A percentile compares a stretch with the other conserved stretches of the same genome.
These are phyloP conservation scores for Lonicera japonica DNA, from an alignment of 129 eudicot species.

Conservation along the genomic window DNA sequence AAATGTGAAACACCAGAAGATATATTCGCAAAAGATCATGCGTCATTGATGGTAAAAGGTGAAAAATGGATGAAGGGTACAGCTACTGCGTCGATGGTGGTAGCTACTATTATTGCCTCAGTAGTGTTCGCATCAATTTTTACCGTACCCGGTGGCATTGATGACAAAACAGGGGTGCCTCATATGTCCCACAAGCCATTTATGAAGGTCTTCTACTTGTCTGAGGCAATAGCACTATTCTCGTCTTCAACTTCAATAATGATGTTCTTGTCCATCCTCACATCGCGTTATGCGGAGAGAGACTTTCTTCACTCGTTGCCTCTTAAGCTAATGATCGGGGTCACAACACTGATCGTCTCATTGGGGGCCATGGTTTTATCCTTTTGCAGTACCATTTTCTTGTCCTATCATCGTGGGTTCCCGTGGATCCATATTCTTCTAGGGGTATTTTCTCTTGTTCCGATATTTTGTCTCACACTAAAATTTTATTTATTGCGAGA, in stretches of 20 bases:
- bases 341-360: conserved; percentile 6
- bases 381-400: conserved; percentile 5
- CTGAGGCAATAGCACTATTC: conserved; percentile 10
- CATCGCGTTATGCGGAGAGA: conserved; percentile 32
- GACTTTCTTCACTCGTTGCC: conserved; percentile 12
- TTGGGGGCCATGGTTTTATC: conserved; percentile 12
- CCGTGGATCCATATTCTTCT: conserved; percentile 1
- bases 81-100: conserved; percentile 25
- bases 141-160: conserved; percentile 25
- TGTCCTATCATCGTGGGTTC: neutral
- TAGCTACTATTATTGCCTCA: conserved; percentile 28
- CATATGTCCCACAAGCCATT: neutral
- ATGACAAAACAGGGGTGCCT: conserved; percentile 7
- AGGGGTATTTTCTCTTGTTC: conserved; percentile 5
- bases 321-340: conserved; percentile 5
- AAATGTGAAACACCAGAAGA: neutral
- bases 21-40: conserved; percentile 8
- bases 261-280: conserved; percentile 19
- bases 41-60: conserved; percentile 18
- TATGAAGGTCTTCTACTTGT: conserved; percentile 8
- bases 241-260: conserved; percentile 12
- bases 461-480: neutral
- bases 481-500: conserved; percentile 7
- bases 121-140: conserved; percentile 31
- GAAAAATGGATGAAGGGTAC: conserved; percentile 28